These are phyloP conservation scores for Colletotrichum filicis DNA, from an alignment of 2,329 filamentous ascomycete genomes.

Conservation along the genomic window DNA sequence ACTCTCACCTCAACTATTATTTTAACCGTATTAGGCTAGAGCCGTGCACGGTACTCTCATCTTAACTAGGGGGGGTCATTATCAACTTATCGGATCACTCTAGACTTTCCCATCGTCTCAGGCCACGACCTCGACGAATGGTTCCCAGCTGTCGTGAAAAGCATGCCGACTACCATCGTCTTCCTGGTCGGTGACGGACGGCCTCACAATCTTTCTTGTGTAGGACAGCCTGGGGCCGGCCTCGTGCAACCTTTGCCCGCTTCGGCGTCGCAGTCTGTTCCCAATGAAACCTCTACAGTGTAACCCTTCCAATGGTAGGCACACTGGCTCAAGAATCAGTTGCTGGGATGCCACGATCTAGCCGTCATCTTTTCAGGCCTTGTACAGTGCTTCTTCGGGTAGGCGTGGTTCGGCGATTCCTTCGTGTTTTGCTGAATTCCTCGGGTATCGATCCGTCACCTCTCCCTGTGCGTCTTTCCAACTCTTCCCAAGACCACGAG, in stretches of 20 bases:
- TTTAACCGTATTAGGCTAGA: no score
- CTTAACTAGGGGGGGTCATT: no score
- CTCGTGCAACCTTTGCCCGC: background rate
- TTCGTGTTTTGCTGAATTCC: slow-evolving; percentile 9
- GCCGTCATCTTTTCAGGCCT: background rate
- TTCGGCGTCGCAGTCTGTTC: slow-evolving; percentile 1
- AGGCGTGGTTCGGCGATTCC: background rate
- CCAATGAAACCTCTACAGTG: background rate
- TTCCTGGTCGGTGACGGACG: background rate
- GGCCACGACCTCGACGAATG: background rate
- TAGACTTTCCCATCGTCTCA: background rate
- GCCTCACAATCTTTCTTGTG: background rate
- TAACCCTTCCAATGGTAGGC: background rate
- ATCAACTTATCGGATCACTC: no score
- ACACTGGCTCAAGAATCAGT: background rate
- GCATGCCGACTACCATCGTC: background rate
- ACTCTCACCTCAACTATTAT: no score
- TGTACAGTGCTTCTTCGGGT: background rate
- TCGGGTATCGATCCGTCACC: slow-evolving; percentile 28
- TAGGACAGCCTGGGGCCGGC: background rate
- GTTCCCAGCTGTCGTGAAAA: background rate
- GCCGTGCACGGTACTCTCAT: no score
- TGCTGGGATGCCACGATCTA: slow-evolving; percentile 7
- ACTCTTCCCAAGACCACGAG: slow-evolving; percentile 8
- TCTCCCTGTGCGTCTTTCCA: slow-evolving; percentile 18